A percentile compares a stretch with the other conserved stretches of the same genome.
phyloP scores from a whole-genome alignment of 768 basidiomycete species.

The Hygrocybe punicea region DNA sequence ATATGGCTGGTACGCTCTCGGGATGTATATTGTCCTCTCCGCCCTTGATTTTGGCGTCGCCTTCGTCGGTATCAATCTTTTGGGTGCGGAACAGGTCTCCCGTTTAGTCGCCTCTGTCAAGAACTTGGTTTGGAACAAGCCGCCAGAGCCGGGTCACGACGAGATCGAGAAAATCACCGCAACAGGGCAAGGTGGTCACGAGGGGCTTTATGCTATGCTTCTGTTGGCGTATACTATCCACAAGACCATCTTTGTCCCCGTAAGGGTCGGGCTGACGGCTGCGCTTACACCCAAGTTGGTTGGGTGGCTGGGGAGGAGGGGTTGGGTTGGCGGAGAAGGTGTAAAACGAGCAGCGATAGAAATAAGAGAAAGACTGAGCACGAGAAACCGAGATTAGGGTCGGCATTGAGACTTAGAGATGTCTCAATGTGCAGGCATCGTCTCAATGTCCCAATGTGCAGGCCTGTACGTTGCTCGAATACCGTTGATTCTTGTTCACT shows the following conservation, averaged over 20 bases:
- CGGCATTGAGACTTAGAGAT: too few relatives aligned
- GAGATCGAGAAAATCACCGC: conserved; percentile 49
- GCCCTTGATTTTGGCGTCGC: conserved; percentile 80
- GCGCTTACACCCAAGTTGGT: conserved; percentile 84
- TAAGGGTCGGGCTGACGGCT: conserved; percentile 86
- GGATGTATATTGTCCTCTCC: conserved; percentile 75
- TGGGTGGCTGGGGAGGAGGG: conserved; percentile 70
- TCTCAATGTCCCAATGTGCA: too few relatives aligned
- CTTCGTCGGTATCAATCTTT: conserved; percentile 77
- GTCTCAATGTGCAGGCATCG: too few relatives aligned
- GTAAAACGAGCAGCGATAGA: conserved; percentile 59
- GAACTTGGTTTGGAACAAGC: conserved; percentile 46
- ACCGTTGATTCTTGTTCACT: not conserved
- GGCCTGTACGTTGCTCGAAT: too few relatives aligned
- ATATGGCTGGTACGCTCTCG: conserved; percentile 95
- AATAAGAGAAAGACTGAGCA: conserved; percentile 43
- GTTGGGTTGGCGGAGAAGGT: conserved; percentile 79
- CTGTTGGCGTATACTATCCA: conserved; percentile 92
- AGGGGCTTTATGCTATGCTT: conserved; percentile 88
- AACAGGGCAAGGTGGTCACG: conserved; percentile 44
- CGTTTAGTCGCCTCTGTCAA: conserved; percentile 60
- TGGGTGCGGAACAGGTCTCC: conserved; percentile 89
- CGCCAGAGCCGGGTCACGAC: conserved; percentile 65
- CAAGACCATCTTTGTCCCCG: conserved; percentile 88
- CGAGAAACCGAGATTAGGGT: conserved; percentile 25